These are phyloP conservation scores for Graphilbum fragrans DNA, from an alignment of 2,329 filamentous ascomycete species.

Conservation along the genomic window DNA sequence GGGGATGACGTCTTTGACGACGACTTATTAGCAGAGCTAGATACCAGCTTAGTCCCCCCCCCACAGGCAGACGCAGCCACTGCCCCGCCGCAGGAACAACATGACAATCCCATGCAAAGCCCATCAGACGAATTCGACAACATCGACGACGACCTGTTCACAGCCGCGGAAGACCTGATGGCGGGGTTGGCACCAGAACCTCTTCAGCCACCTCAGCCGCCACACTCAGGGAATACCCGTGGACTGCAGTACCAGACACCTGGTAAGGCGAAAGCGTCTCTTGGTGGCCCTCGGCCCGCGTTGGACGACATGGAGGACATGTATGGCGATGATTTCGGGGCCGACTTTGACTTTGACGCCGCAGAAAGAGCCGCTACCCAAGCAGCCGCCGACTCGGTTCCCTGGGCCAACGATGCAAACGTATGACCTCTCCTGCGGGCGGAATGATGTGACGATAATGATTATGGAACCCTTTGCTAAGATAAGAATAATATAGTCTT, in stretches of 20 bases:
- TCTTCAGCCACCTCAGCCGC: slow-evolving; percentile 6
- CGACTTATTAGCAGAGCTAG: slow-evolving; percentile 42
- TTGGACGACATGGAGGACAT: slow-evolving; percentile 24
- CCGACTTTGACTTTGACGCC: slow-evolving; percentile 63
- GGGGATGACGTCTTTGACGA: slow-evolving; percentile 45
- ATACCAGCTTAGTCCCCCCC: slow-evolving; percentile 23
- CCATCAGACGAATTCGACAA: slow-evolving; percentile 46
- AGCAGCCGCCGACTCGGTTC: slow-evolving; percentile 21
- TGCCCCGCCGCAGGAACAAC: background rate
- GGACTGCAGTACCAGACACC: slow-evolving; percentile 1
- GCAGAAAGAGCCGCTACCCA: slow-evolving; percentile 64
- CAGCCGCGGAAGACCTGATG: slow-evolving; percentile 30
- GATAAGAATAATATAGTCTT: slow-evolving; percentile 44
- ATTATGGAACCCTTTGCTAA: slow-evolving; percentile 40
- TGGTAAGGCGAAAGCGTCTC: slow-evolving; percentile 1
- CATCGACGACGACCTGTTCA: slow-evolving; percentile 42
- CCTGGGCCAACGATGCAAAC: slow-evolving; percentile 20
- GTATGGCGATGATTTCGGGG: slow-evolving; percentile 64
- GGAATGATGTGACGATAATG: background rate
- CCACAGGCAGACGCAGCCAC: background rate
- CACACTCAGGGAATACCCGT: no score
- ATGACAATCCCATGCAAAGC: background rate
- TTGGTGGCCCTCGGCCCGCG: background rate
- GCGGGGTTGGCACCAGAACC: slow-evolving; percentile 20
- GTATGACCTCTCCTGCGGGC: slow-evolving; percentile 34